Conservation (phyloP, 2,329 filamentous ascomycete species). For the Aureobasidium vineae region DNA sequence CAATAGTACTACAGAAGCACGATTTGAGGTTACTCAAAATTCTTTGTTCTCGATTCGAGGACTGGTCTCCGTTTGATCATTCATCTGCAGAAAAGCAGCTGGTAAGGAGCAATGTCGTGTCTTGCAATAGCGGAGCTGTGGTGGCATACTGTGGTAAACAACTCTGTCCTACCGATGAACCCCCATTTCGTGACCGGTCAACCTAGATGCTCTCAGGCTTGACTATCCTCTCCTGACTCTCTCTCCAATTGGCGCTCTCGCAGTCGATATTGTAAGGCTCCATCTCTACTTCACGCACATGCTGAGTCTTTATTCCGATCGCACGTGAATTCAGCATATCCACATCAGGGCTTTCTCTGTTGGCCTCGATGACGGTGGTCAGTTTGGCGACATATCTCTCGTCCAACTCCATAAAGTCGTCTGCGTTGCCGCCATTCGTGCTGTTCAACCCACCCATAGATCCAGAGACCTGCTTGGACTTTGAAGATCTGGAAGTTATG, state of each 20-base stretch:
- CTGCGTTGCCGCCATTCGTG: neutral
- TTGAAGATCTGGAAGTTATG: neutral
- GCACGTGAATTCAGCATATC: neutral
- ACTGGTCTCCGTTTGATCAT: neutral
- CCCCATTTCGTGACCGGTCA: neutral
- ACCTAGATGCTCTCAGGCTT: neutral
- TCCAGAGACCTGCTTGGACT: neutral
- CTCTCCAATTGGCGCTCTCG: neutral
- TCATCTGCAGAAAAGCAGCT: neutral
- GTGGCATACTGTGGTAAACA: neutral
- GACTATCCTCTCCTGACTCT: constrained; percentile 8
- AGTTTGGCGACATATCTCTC: neutral
- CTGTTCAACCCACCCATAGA: neutral
- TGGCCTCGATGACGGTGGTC: constrained; percentile 14
- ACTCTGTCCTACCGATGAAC: neutral
- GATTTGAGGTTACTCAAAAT: neutral
- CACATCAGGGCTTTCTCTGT: neutral
- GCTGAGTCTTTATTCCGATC: constrained; percentile 9
- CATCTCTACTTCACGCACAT: constrained; percentile 11
- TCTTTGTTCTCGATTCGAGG: constrained; percentile 1
- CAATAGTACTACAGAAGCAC: neutral
- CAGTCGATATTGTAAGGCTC: constrained; percentile 6
- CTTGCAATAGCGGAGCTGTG: constrained; percentile 8
- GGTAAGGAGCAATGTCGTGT: neutral
- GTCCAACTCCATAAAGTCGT: constrained; percentile 5